Percentiles rank a stretch among this genome's conserved stretches.
Evolutionary conservation across 75 land plant genomes (phyloP).

Genomic region (Pinus tabuliformis): DNA sequence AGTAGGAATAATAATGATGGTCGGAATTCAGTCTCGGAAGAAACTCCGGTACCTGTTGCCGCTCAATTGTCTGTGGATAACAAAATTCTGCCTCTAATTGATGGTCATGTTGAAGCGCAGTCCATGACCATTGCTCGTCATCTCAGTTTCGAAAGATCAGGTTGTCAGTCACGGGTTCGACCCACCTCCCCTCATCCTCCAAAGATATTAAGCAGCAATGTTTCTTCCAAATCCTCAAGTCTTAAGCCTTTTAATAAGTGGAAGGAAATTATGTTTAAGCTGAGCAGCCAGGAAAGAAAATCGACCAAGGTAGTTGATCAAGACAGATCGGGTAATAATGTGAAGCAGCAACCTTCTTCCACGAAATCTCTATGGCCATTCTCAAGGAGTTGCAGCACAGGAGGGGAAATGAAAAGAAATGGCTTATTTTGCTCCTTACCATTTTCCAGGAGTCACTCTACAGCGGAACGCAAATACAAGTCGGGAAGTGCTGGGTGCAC

Average conservation of each 20-base stretch:
- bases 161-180: not conserved
- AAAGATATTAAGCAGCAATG: not conserved
- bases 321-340: not conserved
- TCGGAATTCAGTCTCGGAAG: not conserved
- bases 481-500: not conserved
- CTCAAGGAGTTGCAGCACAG: not conserved
- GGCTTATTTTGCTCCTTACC: slow-evolving; percentile 5
- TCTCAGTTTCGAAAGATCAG: not conserved
- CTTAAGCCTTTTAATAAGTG: not conserved
- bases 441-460: slow-evolving; percentile 4
- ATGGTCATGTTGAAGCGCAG: not conserved
- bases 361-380: slow-evolving; percentile 2
- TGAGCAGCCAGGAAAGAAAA: not conserved
- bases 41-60: not conserved
- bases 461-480: not conserved
- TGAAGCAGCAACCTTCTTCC: not conserved
- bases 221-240: not conserved
- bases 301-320: not conserved
- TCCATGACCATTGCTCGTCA: slow-evolving; percentile 6
- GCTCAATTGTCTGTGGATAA: slow-evolving; percentile 2
- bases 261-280: slow-evolving; percentile 5
- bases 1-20: not conserved
- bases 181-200: not conserved
- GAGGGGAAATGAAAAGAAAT: not conserved
- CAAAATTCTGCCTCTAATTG: slow-evolving; percentile 1